Percentiles rank a stretch among this genome's conserved stretches.
phyloP scores from a whole-genome alignment of 495 filamentous ascomycete species.

The Neurospora intermedia region DNA sequence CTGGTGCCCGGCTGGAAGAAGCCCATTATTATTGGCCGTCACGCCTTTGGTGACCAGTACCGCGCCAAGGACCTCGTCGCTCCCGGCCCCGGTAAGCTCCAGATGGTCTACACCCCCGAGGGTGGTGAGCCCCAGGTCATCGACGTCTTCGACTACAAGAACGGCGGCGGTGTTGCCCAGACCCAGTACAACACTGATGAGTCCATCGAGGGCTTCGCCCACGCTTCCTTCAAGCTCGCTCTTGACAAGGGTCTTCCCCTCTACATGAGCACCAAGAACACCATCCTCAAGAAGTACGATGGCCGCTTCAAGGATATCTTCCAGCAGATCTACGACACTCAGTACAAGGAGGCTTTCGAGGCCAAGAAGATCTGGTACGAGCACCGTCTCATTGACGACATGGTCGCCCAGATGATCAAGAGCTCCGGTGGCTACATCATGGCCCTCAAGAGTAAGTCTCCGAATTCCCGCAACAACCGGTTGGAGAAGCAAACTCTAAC shows the following conservation, averaged over 20 bases:
- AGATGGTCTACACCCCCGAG: constrained; percentile 84
- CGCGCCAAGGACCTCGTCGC: constrained; percentile 83
- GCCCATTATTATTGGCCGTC: constrained; percentile 96
- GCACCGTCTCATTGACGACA: constrained; percentile 97
- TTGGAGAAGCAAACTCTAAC: neutral
- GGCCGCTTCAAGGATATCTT: constrained; percentile 99
- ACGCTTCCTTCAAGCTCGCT: constrained; percentile 91
- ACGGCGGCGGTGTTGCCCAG: constrained; percentile 76
- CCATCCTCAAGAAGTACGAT: constrained; percentile 97
- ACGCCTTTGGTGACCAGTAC: constrained; percentile 98
- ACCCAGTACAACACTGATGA: constrained; percentile 98
- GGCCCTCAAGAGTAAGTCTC: constrained; percentile 80
- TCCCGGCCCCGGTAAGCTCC: constrained; percentile 70
- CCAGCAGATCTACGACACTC: constrained; percentile 84
- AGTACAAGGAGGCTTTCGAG: constrained; percentile 82
- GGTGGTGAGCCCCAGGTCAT: constrained; percentile 76
- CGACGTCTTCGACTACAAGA: constrained; percentile 81
- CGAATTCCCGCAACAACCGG: neutral
- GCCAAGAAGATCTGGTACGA: constrained; percentile 95
- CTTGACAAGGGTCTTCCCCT: constrained; percentile 75
- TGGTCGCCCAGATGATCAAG: constrained; percentile 99
- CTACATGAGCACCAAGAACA: constrained; percentile 99
- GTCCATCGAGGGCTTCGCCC: constrained; percentile 86
- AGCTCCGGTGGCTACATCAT: constrained; percentile 89
- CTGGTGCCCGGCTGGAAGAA: constrained; percentile 96